Evolutionary conservation across 2,329 filamentous ascomycete species (phyloP), one percentile per base, ranked within the genome.

Genomic region (Fusarium virguliforme): DNA sequence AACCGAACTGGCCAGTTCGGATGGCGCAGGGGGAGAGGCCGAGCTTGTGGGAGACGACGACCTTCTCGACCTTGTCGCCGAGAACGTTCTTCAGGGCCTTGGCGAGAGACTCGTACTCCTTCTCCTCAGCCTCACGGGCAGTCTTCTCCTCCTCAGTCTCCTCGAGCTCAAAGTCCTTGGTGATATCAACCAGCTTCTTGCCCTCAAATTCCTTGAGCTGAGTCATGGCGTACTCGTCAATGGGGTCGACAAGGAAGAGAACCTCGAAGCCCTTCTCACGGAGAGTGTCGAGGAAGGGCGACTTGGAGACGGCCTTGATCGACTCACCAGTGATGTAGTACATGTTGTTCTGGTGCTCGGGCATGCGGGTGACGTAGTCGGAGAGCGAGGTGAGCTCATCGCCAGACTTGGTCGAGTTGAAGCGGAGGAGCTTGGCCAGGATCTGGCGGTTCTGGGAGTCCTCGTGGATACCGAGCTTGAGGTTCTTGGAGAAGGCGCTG

Each of bases 271-370:
- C 91, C 94, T 99, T 99, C 84, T 94, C 93, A 91, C 97, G 97
- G 85, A 99, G 94, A 64, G 95, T 91, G 83, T 99, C 96, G 75
- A 99, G 91, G 95, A 99, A 99, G 79, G 96, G 96, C 77, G 96
- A 99, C 90, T 97, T 97, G 85, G 92, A 87, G 76, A 99, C 96
- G 76, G 96, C 96, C 91, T 98, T 98, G 88, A 97, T 91, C 64
- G 95, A 97, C 91, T 99, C 96, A 87, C 96, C 96, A 73, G 96
- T 99, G 90, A 99, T 99, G 94, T 98, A 99, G 92, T 99, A 99
- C 86, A 99, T 94, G 88, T 99, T 95, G 92, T 98, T 98, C 92
- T 99, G 96, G 90, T 98, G 95, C 90, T 98, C 95, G 68, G 94
- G 92, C 96, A 99, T 99, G 87, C 96, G 96, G 76, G 96, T 98